Evolutionary conservation across 2,329 filamentous ascomycete genomes (phyloP), one percentile per base, ranked within the genome.

Genomic region (Colletotrichum cereale): DNA sequence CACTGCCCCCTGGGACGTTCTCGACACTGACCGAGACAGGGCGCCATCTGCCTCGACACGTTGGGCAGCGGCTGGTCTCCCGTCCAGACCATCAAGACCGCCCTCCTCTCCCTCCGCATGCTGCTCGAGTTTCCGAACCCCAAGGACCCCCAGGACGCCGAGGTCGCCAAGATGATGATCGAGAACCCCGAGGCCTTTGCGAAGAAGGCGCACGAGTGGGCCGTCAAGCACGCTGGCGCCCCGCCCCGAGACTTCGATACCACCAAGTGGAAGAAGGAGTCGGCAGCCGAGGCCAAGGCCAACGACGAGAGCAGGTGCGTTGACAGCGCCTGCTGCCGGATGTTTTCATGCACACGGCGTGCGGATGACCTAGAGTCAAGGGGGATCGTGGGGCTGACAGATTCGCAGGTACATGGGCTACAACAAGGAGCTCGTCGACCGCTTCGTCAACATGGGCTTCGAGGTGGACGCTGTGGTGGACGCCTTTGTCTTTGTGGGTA

Each of bases 31-130:
- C 48, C 16, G 18, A 42, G 50, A 8, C 73, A 98, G 94, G 96
- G 96, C 67, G 96, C 95, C 34, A 99, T 99, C 80, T 99, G 96
- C 79, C 90, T 99, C 66, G 96, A 99, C 80, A 98, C 95, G 0
- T 88, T 99, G 21, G 92, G 93, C 12, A 89, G 89, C 16, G 94
- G 93, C 76, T 99, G 96, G 96, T 97, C 96, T 7, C 96, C 96
- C 0, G 95, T 99, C 31, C 89, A 98, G 73, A 99, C 96, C 18
- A 96, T 99, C 81, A 98, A 98, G 84, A 97, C 94, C 26, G 94
- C 96, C 47, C 89, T 99, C 56, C 91, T 99, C 71, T 98, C 95
- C 36, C 87, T 99, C 40, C 95, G 97, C 81, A 96, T 95, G 75
- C 90, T 99, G 24, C 93, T 99, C 78, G 94, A 94, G 83, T 94